These are phyloP conservation scores for Camelina laxa DNA, from an alignment of 345 rosid genomes.

Conservation along the genomic window DNA sequence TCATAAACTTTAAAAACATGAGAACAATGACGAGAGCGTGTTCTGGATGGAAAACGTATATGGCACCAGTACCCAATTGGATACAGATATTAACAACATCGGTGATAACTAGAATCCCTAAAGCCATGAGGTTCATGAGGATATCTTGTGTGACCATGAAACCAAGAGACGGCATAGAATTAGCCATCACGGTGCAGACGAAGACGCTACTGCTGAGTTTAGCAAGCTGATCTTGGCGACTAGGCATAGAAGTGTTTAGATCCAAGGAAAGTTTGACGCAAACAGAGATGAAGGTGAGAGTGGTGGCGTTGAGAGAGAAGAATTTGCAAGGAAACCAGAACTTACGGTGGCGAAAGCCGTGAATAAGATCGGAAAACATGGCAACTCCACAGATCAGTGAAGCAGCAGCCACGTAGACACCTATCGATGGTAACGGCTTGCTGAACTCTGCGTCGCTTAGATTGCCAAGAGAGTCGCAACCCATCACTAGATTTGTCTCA, in stretches of 20 bases:
- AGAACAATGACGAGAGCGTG: constrained; percentile 63
- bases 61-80: constrained; percentile 79
- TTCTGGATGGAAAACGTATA: constrained; percentile 65
- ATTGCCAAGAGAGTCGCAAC: constrained; percentile 68
- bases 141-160: constrained; percentile 67
- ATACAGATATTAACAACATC: constrained; percentile 67
- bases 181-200: constrained; percentile 75
- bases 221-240: constrained; percentile 77
- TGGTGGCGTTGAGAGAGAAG: constrained; percentile 76
- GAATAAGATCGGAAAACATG: constrained; percentile 69
- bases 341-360: constrained; percentile 60
- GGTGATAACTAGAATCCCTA: constrained; percentile 73
- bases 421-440: constrained; percentile 82
- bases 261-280: constrained; percentile 81
- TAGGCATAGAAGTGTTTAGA: constrained; percentile 91
- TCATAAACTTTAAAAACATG: constrained; percentile 60
- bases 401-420: constrained; percentile 80
- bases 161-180: constrained; percentile 88
- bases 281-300: constrained; percentile 68
- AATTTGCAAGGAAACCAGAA: constrained; percentile 76
- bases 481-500: constrained; percentile 37
- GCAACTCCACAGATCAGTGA: constrained; percentile 67
- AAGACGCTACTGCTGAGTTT: constrained; percentile 82
- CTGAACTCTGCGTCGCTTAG: constrained; percentile 64
- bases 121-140: constrained; percentile 59